Percentiles rank a stretch among this genome's conserved stretches.
Conservation (phyloP, 1,139 yeast species). For the Yamadazyma taylorii region DNA sequence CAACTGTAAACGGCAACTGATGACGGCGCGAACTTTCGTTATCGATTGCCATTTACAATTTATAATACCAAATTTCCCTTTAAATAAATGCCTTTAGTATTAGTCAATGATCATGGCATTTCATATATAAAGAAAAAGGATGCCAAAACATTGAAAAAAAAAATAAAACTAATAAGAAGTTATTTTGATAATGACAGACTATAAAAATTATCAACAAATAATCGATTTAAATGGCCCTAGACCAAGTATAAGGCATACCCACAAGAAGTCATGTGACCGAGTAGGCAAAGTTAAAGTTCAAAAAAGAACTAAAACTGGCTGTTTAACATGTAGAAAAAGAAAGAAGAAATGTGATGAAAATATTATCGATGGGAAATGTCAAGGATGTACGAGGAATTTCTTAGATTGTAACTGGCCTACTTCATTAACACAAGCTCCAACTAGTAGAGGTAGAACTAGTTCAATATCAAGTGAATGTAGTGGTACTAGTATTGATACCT, state of each 20-base stretch:
- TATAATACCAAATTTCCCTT: neutral
- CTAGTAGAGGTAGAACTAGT: conserved; percentile 7
- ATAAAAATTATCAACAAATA: conserved; percentile 46
- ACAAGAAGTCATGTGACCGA: conserved; percentile 10
- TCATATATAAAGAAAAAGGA: too few relatives aligned
- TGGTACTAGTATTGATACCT: conserved; percentile 1
- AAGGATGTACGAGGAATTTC: conserved; percentile 48
- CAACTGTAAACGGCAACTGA: conserved; percentile 4
- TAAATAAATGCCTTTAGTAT: conserved; percentile 2
- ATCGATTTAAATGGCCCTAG: conserved; percentile 33
- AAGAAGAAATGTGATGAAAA: conserved; percentile 51
- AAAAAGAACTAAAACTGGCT: conserved; percentile 45
- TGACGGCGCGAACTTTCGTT: conserved; percentile 7
- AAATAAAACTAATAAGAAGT: conserved; percentile 5
- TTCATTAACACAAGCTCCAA: too few relatives aligned
- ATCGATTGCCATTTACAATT: conserved; percentile 8
- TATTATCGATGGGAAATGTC: conserved; percentile 46
- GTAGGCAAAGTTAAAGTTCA: conserved; percentile 19
- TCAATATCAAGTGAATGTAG: conserved; percentile 12
- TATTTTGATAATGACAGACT: conserved; percentile 19
- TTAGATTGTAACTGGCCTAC: conserved; percentile 48
- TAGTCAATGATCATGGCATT: neutral
- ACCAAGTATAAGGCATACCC: conserved; percentile 13
- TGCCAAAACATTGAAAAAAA: neutral
- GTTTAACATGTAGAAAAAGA: conserved; percentile 46